Base-by-base conservation (phyloP, 2,329 filamentous ascomycete species). In the Pezicula radicicola region DNA sequence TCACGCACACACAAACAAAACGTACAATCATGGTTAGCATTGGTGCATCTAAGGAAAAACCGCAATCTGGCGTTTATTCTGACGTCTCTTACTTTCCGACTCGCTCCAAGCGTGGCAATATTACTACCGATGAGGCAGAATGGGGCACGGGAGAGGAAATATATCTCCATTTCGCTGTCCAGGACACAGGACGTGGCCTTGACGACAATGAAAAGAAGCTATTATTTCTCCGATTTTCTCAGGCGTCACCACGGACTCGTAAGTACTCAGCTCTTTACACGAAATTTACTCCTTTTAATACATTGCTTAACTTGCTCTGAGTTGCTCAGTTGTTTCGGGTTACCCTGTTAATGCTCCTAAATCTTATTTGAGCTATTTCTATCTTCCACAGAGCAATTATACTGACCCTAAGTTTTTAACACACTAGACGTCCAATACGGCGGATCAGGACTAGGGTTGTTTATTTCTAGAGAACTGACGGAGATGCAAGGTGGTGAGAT, bases 401-500 rank as follows among this genome's bases (percentile, higher is more conserved):
- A 7, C 25, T 25, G 25, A 25, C 25, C 25, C 6, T 25, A 25
- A 25, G 25, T 25, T 25, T 25, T 25, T 6, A 25, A 25, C 6
- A 25, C 25, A 25, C 25, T 25, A 25, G 25, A 40, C 6, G 15
- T 40, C 15, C 84, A 89, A 60, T 92, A 93, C 58, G 89, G 89
- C 13, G 89, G 89, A 0, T 89, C 85, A 0, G 89, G 89, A 0
- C 76, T 94, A 1, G 89, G 89, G 0, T 74, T 94, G 0, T 93
- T 92, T 68, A 92, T 94, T 57, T 89, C 85, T 27, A 80, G 88
- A 41, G 83, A 89, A 52, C 75, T 94, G 9, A 89, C 87, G 0
- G 89, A 94, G 65, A 72, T 93, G 8, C 89, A 92, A 66, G 88
- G 89, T 21, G 89, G 89, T 7, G 85, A 89, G 54, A 92, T 94